phyloP scores from a whole-genome alignment of 2,329 filamentous ascomycete species.

The Calonectria pseudoturangicola region DNA sequence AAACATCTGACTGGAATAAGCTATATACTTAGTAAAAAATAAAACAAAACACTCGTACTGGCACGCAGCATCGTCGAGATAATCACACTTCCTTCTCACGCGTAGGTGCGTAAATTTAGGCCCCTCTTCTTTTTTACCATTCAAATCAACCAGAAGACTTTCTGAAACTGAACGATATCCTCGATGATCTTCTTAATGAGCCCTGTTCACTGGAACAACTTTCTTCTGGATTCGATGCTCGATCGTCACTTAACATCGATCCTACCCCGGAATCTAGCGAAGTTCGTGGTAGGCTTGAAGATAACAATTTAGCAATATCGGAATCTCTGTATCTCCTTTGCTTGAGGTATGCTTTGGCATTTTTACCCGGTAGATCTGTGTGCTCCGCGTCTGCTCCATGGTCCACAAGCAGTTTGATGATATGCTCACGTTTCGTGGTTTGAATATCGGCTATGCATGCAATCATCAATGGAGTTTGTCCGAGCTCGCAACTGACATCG shows the following conservation, averaged over 20 bases:
- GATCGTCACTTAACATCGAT: background rate
- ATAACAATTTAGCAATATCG: background rate
- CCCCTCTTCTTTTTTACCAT: no score
- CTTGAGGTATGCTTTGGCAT: background rate
- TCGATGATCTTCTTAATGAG: background rate
- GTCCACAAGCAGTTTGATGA: background rate
- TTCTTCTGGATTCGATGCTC: background rate
- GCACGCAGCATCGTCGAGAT: no score
- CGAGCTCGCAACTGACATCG: background rate
- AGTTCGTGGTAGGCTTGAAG: no score
- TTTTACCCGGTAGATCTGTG: background rate
- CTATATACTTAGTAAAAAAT: no score
- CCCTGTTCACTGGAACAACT: slow-evolving; percentile 1
- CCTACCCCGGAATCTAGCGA: background rate
- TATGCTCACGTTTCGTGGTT: background rate
- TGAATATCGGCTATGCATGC: slow-evolving; percentile 2
- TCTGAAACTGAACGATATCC: background rate
- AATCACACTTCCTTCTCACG: no score
- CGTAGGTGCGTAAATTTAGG: no score
- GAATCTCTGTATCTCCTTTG: background rate
- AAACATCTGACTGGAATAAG: no score
- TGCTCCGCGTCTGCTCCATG: background rate
- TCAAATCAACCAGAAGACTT: background rate
- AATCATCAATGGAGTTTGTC: slow-evolving; percentile 1
- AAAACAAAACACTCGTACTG: no score